Conservation (phyloP, 441 rosid species). For the Kokia cookei region DNA sequence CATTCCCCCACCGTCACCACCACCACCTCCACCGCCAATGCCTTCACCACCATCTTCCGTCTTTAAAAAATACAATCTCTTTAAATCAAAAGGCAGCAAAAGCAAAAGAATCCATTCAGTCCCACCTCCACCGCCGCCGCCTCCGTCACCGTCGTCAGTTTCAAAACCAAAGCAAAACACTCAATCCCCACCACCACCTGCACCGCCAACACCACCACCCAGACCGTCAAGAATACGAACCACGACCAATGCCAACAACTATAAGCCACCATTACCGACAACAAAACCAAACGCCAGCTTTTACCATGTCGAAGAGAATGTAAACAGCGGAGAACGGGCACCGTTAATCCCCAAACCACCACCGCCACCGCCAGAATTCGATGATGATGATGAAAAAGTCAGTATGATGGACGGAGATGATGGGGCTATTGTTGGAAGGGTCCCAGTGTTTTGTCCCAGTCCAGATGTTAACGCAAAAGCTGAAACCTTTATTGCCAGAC, state of each 20-base stretch:
- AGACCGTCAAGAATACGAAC: constrained; percentile 20
- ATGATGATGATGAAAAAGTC: constrained; percentile 18
- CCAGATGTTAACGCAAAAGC: constrained; percentile 84
- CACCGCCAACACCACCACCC: constrained; percentile 24
- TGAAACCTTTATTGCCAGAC: constrained; percentile 71
- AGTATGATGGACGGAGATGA: constrained; percentile 22
- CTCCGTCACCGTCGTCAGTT: constrained; percentile 37
- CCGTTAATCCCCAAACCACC: constrained; percentile 45
- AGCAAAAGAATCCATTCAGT: constrained; percentile 57
- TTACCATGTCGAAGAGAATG: constrained; percentile 22
- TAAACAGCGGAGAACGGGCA: constrained; percentile 32
- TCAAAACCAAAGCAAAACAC: constrained; percentile 49
- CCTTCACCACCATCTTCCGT: constrained; percentile 58
- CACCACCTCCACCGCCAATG: constrained; percentile 68
- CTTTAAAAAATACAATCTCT: constrained; percentile 41
- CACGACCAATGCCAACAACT: not conserved
- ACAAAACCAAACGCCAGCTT: constrained; percentile 16
- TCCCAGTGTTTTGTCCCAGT: constrained; percentile 51
- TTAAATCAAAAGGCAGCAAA: constrained; percentile 49
- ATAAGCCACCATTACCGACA: constrained; percentile 64
- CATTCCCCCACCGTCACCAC: constrained; percentile 37
- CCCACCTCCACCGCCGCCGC: constrained; percentile 40
- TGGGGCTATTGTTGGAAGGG: constrained; percentile 7
- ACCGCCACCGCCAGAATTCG: constrained; percentile 56
- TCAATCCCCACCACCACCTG: constrained; percentile 42